Evolutionary conservation across 768 basidiomycete genomes (phyloP), one percentile per base, ranked within the genome.

Genomic region (Cyclocybe cylindracea): DNA sequence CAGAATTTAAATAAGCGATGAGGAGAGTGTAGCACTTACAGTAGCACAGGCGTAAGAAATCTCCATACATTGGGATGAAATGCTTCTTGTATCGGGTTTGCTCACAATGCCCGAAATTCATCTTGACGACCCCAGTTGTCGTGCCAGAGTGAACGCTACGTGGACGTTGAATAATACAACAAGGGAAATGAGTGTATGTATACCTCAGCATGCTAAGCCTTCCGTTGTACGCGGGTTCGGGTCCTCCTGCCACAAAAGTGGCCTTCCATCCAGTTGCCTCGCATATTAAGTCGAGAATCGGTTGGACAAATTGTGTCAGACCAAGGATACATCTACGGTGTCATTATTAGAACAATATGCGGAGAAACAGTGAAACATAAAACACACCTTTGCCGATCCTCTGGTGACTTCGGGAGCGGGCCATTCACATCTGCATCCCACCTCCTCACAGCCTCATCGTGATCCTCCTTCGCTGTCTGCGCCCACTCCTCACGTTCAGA

Each of bases 121-220:
- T 50, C 9, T 51, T 38, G 7, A 63, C 42, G 24, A 48, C 36
- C 1, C 64, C 62, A 6, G 39, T 36, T 2, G 53, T 57, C n/a
- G 35, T 44, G 7, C 64, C 62, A 5, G 59, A 61, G 36, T 65
- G 58, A 10, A 63, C 42, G 37, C 64, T 65, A n/a, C n/a, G n/a
- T n/a, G n/a, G n/a, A n/a, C n/a, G n/a, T n/a, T n/a, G n/a, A n/a
- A n/a, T n/a, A n/a, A n/a, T n/a, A n/a, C n/a, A n/a, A 8, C 39
- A 2, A 4, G 32, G 42, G 4, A 50, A 3, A 46, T 7, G 35
- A 24, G 8, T n/a, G 40, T 11, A 19, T 11, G 9, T 29, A 29
- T 38, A 54, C 53, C 48, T 50, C 7, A 55, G 16, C 1, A 49
- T 36, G n/a, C 44, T 55, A 11, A 55, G 16, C 2, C n/a, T 35